Evolutionary conservation across 768 basidiomycete species (phyloP).

Genomic region (Termitomyces eurrhizus): DNA sequence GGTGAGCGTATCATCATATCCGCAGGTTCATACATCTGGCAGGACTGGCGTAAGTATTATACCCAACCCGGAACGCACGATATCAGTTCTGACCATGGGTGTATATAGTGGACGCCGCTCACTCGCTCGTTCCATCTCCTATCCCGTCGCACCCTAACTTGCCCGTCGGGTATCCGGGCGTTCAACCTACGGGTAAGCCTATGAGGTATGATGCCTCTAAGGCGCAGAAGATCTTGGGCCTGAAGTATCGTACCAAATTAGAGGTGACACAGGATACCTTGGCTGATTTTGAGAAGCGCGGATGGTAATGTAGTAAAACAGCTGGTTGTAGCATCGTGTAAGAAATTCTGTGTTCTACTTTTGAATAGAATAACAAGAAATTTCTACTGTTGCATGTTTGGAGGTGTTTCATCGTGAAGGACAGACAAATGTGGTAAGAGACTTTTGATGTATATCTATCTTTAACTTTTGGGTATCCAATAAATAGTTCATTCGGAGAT

Average conservation of each 20-base stretch:
- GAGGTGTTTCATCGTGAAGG: too few relatives aligned
- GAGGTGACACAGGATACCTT: conserved; percentile 38
- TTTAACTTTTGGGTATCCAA: too few relatives aligned
- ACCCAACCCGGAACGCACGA: neutral
- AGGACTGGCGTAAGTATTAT: conserved; percentile 23
- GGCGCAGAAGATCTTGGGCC: conserved; percentile 33
- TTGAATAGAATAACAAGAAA: too few relatives aligned
- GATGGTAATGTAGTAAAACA: conserved; percentile 27
- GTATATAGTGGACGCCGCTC: conserved; percentile 33
- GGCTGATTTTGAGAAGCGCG: conserved; percentile 38
- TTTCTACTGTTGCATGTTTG: too few relatives aligned
- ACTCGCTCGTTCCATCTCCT: conserved; percentile 26
- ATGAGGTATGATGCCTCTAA: conserved; percentile 33
- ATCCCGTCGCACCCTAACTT: conserved; percentile 23
- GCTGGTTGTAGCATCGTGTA: neutral
- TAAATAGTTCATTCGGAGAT: too few relatives aligned
- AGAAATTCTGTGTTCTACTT: neutral
- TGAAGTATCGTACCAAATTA: conserved; percentile 36
- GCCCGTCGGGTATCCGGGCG: conserved; percentile 31
- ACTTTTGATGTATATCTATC: too few relatives aligned
- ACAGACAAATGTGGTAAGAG: too few relatives aligned
- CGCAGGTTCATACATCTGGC: conserved; percentile 23
- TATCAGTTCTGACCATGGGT: neutral
- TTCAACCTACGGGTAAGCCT: conserved; percentile 19
- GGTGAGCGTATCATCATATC: conserved; percentile 49